Evolutionary conservation across 495 filamentous ascomycete genomes (phyloP).

Genomic region (Penicillium roqueforti): DNA sequence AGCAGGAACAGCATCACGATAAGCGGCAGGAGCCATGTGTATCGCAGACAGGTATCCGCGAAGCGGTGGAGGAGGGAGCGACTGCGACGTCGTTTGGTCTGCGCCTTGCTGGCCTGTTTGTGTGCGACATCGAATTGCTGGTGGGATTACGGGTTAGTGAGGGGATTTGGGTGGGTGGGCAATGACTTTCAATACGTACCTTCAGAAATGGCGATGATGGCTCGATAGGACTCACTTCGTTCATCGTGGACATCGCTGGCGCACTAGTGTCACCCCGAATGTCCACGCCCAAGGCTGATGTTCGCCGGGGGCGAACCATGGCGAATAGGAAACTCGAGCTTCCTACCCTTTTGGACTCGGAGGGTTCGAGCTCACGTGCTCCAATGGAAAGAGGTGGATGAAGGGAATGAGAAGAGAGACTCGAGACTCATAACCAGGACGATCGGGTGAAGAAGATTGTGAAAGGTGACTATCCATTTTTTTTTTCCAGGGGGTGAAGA

Average conservation of each 20-base stretch:
- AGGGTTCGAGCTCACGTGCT: constrained; percentile 2
- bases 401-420: neutral
- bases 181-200: constrained; percentile 23
- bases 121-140: constrained; percentile 26
- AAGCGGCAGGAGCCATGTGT: constrained; percentile 79
- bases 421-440: neutral
- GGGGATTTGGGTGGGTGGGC: constrained; percentile 4
- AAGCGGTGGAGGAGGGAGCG: constrained; percentile 62
- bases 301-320: constrained; percentile 46
- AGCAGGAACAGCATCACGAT: constrained; percentile 62
- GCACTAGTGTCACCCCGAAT: constrained; percentile 51
- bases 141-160: constrained; percentile 7
- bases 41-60: constrained; percentile 61
- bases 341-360: neutral
- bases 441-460: constrained; percentile 1
- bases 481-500: constrained; percentile 9
- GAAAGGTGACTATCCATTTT: neutral
- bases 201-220: constrained; percentile 37
- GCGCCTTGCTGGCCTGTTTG: constrained; percentile 35
- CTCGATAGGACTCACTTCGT: constrained; percentile 44
- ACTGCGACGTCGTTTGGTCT: constrained; percentile 48
- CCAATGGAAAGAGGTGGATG: neutral
- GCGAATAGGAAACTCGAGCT: neutral
- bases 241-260: constrained; percentile 51
- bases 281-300: constrained; percentile 48